Conservation (phyloP, 2,329 filamentous ascomycete genomes). For the Paracoccidioides lutzii region DNA sequence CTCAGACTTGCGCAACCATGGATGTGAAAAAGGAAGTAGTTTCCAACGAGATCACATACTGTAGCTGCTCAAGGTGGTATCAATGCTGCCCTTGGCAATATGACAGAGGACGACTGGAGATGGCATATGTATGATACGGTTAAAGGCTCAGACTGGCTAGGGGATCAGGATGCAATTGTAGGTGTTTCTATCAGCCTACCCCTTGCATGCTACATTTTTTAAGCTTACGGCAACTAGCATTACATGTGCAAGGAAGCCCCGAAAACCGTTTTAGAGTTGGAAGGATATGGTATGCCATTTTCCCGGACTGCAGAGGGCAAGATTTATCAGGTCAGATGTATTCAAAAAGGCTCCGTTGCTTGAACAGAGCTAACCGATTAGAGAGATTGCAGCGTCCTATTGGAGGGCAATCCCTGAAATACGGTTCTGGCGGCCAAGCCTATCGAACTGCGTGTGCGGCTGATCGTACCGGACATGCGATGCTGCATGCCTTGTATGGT, state of each 20-base stretch:
- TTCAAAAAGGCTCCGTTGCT: neutral
- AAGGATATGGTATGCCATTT: constrained; percentile 96
- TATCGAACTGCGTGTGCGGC: constrained; percentile 74
- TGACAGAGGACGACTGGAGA: constrained; percentile 97
- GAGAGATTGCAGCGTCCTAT: constrained; percentile 74
- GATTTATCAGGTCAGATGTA: constrained; percentile 9
- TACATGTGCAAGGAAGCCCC: constrained; percentile 97
- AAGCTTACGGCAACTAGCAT: constrained; percentile 35
- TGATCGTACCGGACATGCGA: constrained; percentile 78
- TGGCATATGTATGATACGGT: constrained; percentile 99
- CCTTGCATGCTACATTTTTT: neutral
- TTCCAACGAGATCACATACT: constrained; percentile 14
- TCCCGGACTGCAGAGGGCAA: constrained; percentile 73
- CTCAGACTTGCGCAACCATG: neutral
- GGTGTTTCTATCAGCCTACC: neutral
- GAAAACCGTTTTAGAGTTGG: constrained; percentile 80
- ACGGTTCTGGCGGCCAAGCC: constrained; percentile 77
- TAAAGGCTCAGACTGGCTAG: constrained; percentile 94
- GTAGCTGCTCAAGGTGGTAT: constrained; percentile 42
- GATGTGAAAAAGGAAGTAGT: constrained; percentile 6
- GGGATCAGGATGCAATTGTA: constrained; percentile 82
- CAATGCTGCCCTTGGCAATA: constrained; percentile 41
- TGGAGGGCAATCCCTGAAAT: constrained; percentile 79
- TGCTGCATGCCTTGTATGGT: constrained; percentile 83
- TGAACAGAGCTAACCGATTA: neutral